Percentiles rank a stretch among this genome's conserved stretches.
Evolutionary conservation across 1,284 basidiomycete species (phyloP).

Genomic region (Afroboletus lepidellus): DNA sequence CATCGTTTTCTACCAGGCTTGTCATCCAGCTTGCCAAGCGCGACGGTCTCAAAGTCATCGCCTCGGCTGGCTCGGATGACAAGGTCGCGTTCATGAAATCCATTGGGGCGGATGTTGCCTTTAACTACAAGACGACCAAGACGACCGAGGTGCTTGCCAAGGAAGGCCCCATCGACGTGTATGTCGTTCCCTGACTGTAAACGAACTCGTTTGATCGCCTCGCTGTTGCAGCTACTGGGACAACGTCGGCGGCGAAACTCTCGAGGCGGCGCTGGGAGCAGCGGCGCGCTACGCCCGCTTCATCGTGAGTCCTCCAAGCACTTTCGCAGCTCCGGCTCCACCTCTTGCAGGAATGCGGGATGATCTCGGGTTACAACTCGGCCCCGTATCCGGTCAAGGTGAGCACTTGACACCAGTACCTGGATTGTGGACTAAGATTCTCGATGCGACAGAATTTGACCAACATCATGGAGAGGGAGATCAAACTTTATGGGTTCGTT

Average conservation of each 20-base stretch:
- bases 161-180: conserved; percentile 9
- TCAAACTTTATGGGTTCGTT: conserved; percentile 12
- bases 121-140: conserved; percentile 9
- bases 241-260: conserved; percentile 4
- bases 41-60: conserved; percentile 9
- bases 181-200: neutral
- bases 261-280: conserved; percentile 2
- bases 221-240: conserved; percentile 3
- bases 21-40: conserved; percentile 10
- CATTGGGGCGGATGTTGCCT: conserved; percentile 17
- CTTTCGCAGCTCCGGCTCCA: neutral
- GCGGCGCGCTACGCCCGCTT: conserved; percentile 9
- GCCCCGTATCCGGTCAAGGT: conserved; percentile 1
- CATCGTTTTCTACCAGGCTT: neutral
- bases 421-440: neutral
- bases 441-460: conserved; percentile 5
- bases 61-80: conserved; percentile 14
- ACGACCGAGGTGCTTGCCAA: conserved; percentile 5
- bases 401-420: neutral
- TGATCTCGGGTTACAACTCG: conserved; percentile 2
- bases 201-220: neutral
- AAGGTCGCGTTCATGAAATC: conserved; percentile 37
- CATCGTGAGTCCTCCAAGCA: conserved; percentile 1
- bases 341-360: neutral
- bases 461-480: conserved; percentile 6